Evolutionary conservation across 345 rosid species (phyloP).

Genomic region (Pelargonium nanum): DNA sequence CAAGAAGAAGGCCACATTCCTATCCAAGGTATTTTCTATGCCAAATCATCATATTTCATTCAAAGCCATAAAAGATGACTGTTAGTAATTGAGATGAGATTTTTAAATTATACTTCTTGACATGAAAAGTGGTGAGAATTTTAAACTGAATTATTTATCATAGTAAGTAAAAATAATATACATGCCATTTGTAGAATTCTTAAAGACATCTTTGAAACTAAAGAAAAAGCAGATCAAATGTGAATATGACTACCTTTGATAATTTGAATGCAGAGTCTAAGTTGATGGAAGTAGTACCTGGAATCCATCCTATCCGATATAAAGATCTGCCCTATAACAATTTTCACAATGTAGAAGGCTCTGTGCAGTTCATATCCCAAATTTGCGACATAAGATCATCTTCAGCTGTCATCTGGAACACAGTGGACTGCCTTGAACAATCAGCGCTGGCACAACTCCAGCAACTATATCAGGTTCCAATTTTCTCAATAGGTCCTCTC

Average conservation of each 20-base stretch:
- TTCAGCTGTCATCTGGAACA: conserved; percentile 9
- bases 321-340: conserved; percentile 17
- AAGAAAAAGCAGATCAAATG: too few species aligned
- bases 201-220: too few species aligned
- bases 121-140: too few species aligned
- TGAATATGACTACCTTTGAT: neutral
- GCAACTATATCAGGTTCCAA: conserved; percentile 3
- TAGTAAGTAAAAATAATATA: too few species aligned
- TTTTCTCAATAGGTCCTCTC: conserved; percentile 12
- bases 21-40: conserved; percentile 19
- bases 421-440: conserved; percentile 11
- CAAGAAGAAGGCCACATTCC: conserved; percentile 20
- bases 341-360: conserved; percentile 1
- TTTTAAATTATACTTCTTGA: neutral
- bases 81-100: neutral
- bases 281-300: conserved; percentile 8
- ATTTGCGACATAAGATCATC: neutral
- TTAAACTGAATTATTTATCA: too few species aligned
- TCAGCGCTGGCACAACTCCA: conserved; percentile 2
- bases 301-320: conserved; percentile 13
- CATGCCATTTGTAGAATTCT: too few species aligned
- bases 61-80: neutral
- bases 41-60: neutral
- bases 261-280: conserved; percentile 11
- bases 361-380: conserved; percentile 4